Conservation (phyloP, 2,329 filamentous ascomycete species). For the Phialemonium atrogriseum region DNA sequence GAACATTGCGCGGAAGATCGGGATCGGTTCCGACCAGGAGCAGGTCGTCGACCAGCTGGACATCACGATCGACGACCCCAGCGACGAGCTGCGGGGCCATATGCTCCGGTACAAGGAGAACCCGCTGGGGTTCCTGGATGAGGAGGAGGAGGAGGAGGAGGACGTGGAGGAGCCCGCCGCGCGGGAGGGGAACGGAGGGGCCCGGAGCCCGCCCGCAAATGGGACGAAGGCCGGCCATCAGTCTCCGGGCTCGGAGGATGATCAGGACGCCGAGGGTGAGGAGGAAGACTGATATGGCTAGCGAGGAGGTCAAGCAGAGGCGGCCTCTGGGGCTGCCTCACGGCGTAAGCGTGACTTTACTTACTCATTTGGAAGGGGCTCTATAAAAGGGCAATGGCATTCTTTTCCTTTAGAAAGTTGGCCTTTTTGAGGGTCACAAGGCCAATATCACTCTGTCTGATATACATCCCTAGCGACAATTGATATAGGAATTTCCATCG, state of each 20-base stretch:
- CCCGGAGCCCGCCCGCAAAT: conserved; percentile 5
- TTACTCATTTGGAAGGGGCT: no score
- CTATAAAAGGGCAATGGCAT: no score
- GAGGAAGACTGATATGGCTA: conserved; percentile 32
- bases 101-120: conserved; percentile 45
- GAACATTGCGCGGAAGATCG: conserved; percentile 49
- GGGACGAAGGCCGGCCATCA: conserved; percentile 9
- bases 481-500: no score
- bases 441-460: no score
- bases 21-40: conserved; percentile 37
- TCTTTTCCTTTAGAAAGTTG: no score
- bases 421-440: no score
- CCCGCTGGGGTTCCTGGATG: conserved; percentile 40
- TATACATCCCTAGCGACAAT: no score
- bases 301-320: no score
- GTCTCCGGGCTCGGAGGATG: conserved; percentile 15
- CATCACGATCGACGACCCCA: conserved; percentile 45
- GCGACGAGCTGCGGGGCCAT: conserved; percentile 41
- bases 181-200: conserved; percentile 11
- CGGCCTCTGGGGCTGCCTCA: no score
- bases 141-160: conserved; percentile 20
- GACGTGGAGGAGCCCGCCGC: conserved; percentile 12
- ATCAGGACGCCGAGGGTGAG: conserved; percentile 37
- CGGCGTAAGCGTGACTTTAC: no score
- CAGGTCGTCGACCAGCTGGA: conserved; percentile 48